phyloP scores from a whole-genome alignment of 2,329 filamentous ascomycete genomes.

The Botrytis paeoniae region DNA sequence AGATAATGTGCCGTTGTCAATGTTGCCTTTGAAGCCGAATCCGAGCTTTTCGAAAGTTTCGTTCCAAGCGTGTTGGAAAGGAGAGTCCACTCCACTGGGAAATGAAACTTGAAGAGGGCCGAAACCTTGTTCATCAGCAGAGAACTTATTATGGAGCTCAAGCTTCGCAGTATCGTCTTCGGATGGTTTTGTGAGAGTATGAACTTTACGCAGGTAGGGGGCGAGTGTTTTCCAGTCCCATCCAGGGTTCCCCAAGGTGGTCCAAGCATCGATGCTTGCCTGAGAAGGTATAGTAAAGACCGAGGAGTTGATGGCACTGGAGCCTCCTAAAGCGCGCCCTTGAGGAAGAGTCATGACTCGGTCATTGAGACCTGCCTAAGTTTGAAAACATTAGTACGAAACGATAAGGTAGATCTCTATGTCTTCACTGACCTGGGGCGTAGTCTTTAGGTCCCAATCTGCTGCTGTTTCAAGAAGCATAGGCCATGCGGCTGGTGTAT shows the following conservation, averaged over 20 bases:
- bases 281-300: conserved; percentile 28
- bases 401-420: too few relatives aligned
- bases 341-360: conserved; percentile 21
- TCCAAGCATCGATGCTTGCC: conserved; percentile 32
- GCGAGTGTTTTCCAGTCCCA: conserved; percentile 41
- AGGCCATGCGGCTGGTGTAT: conserved; percentile 30
- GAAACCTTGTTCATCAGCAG: neutral
- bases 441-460: conserved; percentile 17
- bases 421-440: conserved; percentile 6
- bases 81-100: too few relatives aligned
- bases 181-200: too few relatives aligned
- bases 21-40: neutral
- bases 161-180: too few relatives aligned
- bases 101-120: neutral
- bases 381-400: too few relatives aligned
- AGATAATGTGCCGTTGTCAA: neutral
- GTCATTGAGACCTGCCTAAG: neutral
- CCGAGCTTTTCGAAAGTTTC: neutral
- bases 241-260: conserved; percentile 40
- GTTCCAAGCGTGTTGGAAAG: neutral
- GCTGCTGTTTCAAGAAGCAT: neutral
- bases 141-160: conserved; percentile 8
- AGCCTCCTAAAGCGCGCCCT: conserved; percentile 40
- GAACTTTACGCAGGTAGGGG: conserved; percentile 44
- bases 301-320: conserved; percentile 40